Evolutionary conservation across 2,329 filamentous ascomycete genomes (phyloP).

Genomic region (Pezizomycotina sp.): DNA sequence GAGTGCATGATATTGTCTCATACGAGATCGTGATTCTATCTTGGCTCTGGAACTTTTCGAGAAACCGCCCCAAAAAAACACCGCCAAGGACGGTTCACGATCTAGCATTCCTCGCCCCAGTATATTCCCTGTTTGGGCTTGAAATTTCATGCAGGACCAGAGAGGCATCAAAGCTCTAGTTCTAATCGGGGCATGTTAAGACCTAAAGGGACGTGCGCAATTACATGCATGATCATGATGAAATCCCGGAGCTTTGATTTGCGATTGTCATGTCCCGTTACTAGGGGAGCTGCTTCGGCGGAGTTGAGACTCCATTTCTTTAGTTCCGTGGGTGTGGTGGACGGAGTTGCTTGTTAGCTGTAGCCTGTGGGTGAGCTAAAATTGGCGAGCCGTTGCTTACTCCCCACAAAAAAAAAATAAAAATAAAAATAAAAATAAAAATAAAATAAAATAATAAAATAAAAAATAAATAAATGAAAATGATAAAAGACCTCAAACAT

Average conservation of each 20-base stretch:
- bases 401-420: conserved; percentile 2
- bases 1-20: too few species aligned
- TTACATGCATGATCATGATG: conserved; percentile 9
- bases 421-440: conserved; percentile 6
- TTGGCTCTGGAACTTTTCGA: too few species aligned
- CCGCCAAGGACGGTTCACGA: too few species aligned
- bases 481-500: conserved; percentile 5
- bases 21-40: too few species aligned
- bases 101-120: too few species aligned
- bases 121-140: too few species aligned
- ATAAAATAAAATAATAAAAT: conserved; percentile 12
- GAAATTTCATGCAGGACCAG: too few species aligned
- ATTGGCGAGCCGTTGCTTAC: conserved; percentile 4
- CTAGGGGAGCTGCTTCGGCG: conserved; percentile 1
- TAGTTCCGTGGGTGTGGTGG: conserved; percentile 9
- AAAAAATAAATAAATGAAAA: conserved; percentile 5
- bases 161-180: too few species aligned
- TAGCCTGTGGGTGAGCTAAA: conserved; percentile 12
- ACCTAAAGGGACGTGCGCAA: too few species aligned
- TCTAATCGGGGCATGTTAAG: too few species aligned
- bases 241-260: conserved; percentile 15
- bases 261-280: conserved; percentile 6
- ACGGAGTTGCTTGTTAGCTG: conserved; percentile 14
- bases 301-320: neutral
- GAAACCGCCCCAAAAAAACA: too few species aligned